A percentile compares a stretch with the other conserved stretches of the same genome.
Evolutionary conservation across 805 yeast species (phyloP).

Genomic region (Hermanozyma aechmeae): DNA sequence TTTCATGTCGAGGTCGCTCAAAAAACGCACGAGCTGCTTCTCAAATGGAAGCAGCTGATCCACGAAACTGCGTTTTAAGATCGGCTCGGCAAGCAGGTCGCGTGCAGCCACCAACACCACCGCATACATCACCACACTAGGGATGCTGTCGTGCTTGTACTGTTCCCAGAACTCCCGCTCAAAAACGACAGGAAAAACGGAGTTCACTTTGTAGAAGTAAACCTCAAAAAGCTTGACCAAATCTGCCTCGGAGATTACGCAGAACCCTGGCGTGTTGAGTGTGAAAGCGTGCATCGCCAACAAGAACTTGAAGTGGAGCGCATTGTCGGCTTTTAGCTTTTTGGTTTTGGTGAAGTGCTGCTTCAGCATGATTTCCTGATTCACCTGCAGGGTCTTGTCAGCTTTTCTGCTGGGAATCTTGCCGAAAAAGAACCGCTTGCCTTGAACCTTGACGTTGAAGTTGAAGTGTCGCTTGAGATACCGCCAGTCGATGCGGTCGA

Average conservation of each 20-base stretch:
- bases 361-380: slow-evolving; percentile 1
- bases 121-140: slow-evolving; percentile 33
- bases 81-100: slow-evolving; percentile 18
- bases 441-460: slow-evolving; percentile 8
- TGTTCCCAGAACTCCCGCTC: slow-evolving; percentile 28
- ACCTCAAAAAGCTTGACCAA: slow-evolving; percentile 19
- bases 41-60: slow-evolving; percentile 2
- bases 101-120: slow-evolving; percentile 33
- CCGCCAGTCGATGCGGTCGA: slow-evolving; percentile 5
- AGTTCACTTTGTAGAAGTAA: slow-evolving; percentile 31
- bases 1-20: slow-evolving; percentile 11
- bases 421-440: slow-evolving; percentile 2
- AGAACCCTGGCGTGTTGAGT: slow-evolving; percentile 10
- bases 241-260: slow-evolving; percentile 5
- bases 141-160: slow-evolving; percentile 22
- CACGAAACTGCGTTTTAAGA: slow-evolving; percentile 7
- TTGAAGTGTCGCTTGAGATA: slow-evolving; percentile 6
- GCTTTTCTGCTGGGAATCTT: slow-evolving; percentile 1
- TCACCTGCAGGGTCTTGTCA: not conserved
- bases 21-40: slow-evolving; percentile 4
- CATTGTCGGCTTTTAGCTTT: slow-evolving; percentile 3
- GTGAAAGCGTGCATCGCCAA: slow-evolving; percentile 10
- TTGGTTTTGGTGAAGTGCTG: slow-evolving; percentile 1
- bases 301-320: slow-evolving; percentile 7
- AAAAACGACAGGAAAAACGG: slow-evolving; percentile 32